Evolutionary conservation across 2,329 filamentous ascomycete species (phyloP).

Genomic region (Torrubiella hemipterigena): DNA sequence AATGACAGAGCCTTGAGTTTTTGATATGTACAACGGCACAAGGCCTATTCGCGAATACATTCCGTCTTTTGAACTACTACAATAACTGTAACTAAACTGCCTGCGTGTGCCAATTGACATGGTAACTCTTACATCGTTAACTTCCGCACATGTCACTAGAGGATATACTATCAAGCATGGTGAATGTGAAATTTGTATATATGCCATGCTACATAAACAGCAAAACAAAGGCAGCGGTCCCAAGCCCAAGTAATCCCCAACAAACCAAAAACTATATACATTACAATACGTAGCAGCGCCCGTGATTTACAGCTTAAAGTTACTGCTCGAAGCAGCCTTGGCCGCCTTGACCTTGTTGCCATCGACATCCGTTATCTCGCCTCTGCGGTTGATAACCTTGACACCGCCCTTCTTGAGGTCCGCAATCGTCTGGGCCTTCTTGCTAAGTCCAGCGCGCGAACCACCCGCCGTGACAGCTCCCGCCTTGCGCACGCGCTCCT

Average conservation of each 20-base stretch:
- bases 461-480: slow-evolving; percentile 26
- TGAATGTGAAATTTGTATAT: too few relatives aligned
- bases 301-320: slow-evolving; percentile 44
- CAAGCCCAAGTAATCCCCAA: background rate
- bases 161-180: too few relatives aligned
- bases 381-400: slow-evolving; percentile 83
- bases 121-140: too few relatives aligned
- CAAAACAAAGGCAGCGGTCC: background rate
- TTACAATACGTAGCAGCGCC: background rate
- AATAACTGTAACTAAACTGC: too few relatives aligned
- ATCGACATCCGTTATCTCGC: slow-evolving; percentile 71
- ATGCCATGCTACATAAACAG: too few relatives aligned
- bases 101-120: too few relatives aligned
- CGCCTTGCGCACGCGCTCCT: slow-evolving; percentile 70
- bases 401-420: slow-evolving; percentile 76
- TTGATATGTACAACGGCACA: too few relatives aligned
- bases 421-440: slow-evolving; percentile 43
- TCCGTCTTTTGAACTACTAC: too few relatives aligned
- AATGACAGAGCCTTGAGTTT: too few relatives aligned
- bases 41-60: too few relatives aligned
- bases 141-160: too few relatives aligned
- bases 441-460: slow-evolving; percentile 15
- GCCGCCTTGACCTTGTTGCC: slow-evolving; percentile 58
- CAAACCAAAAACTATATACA: background rate
- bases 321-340: slow-evolving; percentile 39